A percentile compares a stretch with the other conserved stretches of the same genome.
Evolutionary conservation across 2,329 filamentous ascomycete genomes (phyloP).

Genomic region (Botryosphaeria agaves): DNA sequence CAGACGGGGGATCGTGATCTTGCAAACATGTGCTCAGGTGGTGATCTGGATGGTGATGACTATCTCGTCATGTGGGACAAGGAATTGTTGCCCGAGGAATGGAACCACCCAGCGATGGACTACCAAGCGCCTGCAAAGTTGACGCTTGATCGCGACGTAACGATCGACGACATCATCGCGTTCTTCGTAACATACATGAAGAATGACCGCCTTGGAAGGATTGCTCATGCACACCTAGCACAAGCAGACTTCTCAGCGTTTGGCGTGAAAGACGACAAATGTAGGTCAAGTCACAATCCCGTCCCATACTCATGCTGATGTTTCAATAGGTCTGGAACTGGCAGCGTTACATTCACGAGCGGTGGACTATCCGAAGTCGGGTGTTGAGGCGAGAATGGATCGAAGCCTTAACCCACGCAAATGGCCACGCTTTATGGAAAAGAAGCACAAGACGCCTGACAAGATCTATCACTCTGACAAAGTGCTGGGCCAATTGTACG

Average conservation of each 20-base stretch:
- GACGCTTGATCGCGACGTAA: constrained; percentile 43
- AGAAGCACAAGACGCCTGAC: constrained; percentile 27
- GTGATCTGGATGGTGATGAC: constrained; percentile 90
- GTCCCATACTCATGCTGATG: background rate
- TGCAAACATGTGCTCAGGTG: constrained; percentile 88
- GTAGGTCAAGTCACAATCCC: constrained; percentile 26
- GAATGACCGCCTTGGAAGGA: constrained; percentile 62
- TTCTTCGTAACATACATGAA: constrained; percentile 94
- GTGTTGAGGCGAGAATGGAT: constrained; percentile 54
- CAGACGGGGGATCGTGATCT: constrained; percentile 68
- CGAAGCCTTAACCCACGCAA: constrained; percentile 38
- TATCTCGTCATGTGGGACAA: constrained; percentile 88
- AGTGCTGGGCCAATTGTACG: constrained; percentile 68
- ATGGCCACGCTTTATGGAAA: constrained; percentile 87
- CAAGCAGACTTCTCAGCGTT: constrained; percentile 45
- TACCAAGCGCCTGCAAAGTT: constrained; percentile 43
- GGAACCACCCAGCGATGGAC: constrained; percentile 59
- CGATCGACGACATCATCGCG: constrained; percentile 52
- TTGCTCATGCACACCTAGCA: constrained; percentile 69
- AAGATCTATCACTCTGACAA: constrained; percentile 48
- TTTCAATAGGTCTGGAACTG: constrained; percentile 40
- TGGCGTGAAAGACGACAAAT: constrained; percentile 52
- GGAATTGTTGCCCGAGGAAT: constrained; percentile 43
- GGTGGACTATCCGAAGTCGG: constrained; percentile 90
- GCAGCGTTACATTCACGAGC: constrained; percentile 75